These are phyloP conservation scores for Aspergillus jensenii DNA, from an alignment of 2,329 filamentous ascomycete genomes.

Conservation along the genomic window DNA sequence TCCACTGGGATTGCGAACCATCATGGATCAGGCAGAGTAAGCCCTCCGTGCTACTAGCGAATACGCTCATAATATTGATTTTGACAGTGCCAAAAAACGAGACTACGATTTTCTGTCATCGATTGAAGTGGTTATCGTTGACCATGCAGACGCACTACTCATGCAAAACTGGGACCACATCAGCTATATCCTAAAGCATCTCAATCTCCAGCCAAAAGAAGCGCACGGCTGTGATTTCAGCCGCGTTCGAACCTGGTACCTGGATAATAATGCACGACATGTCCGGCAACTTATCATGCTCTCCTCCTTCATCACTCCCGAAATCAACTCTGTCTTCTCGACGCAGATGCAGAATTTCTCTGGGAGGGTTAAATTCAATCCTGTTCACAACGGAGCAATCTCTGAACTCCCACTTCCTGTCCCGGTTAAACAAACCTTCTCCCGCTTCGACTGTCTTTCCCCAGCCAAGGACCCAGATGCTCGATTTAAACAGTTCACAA, in stretches of 20 bases:
- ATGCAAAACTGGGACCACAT: constrained; percentile 99
- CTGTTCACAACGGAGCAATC: constrained; percentile 69
- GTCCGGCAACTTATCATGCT: constrained; percentile 84
- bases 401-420: constrained; percentile 64
- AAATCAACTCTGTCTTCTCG: constrained; percentile 77
- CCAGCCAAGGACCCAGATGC: constrained; percentile 78
- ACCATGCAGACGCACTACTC: constrained; percentile 87
- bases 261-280: constrained; percentile 78
- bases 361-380: constrained; percentile 73
- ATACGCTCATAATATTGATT: not conserved
- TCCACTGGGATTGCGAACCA: constrained; percentile 83
- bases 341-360: constrained; percentile 75
- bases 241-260: constrained; percentile 85
- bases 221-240: constrained; percentile 92
- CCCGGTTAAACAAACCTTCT: constrained; percentile 82
- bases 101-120: constrained; percentile 93
- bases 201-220: constrained; percentile 87
- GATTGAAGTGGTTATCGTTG: constrained; percentile 84
- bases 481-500: constrained; percentile 87
- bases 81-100: constrained; percentile 57
- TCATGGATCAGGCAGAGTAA: constrained; percentile 76
- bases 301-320: constrained; percentile 81
- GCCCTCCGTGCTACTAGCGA: constrained; percentile 19
- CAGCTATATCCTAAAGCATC: constrained; percentile 84
- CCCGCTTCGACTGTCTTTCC: constrained; percentile 72